Evolutionary conservation across 2,329 filamentous ascomycete species (phyloP), one percentile per base, ranked within the genome.

Genomic region (Aureobasidium pullulans): DNA sequence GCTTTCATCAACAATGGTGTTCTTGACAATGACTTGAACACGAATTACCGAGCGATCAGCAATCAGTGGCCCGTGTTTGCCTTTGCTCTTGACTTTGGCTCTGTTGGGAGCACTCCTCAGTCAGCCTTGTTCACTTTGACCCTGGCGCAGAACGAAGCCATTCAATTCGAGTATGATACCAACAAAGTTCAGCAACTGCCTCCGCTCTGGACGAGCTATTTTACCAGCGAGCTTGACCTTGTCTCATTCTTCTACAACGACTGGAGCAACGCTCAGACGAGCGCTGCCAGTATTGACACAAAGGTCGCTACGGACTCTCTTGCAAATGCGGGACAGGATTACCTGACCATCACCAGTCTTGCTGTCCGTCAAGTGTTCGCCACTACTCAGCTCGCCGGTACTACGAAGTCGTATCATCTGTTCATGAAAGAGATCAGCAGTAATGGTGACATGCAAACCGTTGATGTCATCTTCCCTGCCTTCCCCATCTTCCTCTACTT

Each of bases 341-440:
- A 81, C 60, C 66, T 74, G 15, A 74, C 71, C 10, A 69, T 83
- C 49, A 79, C 80, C 3, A 76, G 79, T 4, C 73, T 82, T 1
- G 75, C 78, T 15, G 72, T 74, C 6, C 77, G 80, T 39, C 80
- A 83, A 61, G 76, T 75, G 0, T 79, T 81, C 61, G 80, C 73
- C 47, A 75, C 78, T 2, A 74, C 74, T 2, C 76, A 82, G 59
- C 75, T 80, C 16, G 75, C 75, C 34, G 79, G 78, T 34, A 80
- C 76, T 0, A 61, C 72, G 2, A 71, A 76, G 11, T 75, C 76
- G 29, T 72, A 71, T 16, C 79, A 78, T 53, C 64, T 77, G 11
- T 84, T 84, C 67, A 70, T 84, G 62, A 84, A 84, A 65, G 81
- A 84, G 62, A 84, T 84, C 19, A 81, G 78, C 2, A 67, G 65